A percentile compares a stretch with the other conserved stretches of the same genome.
These are phyloP conservation scores for Linnemannia hyalina DNA, from an alignment of 192 early-diverging fungal species.

Conservation along the genomic window DNA sequence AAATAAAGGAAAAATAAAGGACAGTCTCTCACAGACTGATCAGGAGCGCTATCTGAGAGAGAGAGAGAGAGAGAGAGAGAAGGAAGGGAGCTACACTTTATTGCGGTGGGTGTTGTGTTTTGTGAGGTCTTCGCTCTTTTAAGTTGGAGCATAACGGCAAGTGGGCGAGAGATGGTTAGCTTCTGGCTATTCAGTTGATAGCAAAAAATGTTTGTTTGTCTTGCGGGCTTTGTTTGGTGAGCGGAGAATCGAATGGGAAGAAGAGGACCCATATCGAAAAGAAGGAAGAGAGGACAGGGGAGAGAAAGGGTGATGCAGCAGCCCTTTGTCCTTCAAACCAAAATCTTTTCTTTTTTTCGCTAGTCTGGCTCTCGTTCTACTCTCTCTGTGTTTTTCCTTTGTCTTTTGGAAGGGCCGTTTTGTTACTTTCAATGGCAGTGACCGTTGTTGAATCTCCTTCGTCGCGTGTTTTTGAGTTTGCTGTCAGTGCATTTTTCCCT, in stretches of 20 bases:
- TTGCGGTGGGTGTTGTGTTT: not conserved
- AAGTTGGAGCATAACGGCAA: conserved; percentile 26
- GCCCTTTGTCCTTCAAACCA: not conserved
- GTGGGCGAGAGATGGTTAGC: conserved; percentile 12
- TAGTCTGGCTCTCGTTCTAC: not conserved
- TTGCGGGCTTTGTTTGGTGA: conserved; percentile 1
- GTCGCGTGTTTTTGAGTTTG: conserved; percentile 6
- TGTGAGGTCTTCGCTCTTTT: not conserved
- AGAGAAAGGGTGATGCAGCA: not conserved
- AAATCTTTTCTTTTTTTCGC: not conserved
- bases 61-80: not conserved
- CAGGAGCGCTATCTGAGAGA: not conserved
- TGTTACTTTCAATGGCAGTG: not conserved
- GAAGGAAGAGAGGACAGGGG: not conserved
- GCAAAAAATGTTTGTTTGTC: not conserved
- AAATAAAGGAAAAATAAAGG: not conserved
- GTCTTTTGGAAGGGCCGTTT: not conserved
- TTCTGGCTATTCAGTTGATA: not conserved
- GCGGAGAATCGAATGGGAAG: conserved; percentile 16
- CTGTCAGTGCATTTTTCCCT: not conserved
- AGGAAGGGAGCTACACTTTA: not conserved
- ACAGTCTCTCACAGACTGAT: not conserved
- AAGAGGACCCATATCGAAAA: not conserved
- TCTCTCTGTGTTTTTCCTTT: not conserved
- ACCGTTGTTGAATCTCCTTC: not conserved